Evolutionary conservation across 805 yeast genomes (phyloP).

Genomic region (Maudiozyma saulgeensis): DNA sequence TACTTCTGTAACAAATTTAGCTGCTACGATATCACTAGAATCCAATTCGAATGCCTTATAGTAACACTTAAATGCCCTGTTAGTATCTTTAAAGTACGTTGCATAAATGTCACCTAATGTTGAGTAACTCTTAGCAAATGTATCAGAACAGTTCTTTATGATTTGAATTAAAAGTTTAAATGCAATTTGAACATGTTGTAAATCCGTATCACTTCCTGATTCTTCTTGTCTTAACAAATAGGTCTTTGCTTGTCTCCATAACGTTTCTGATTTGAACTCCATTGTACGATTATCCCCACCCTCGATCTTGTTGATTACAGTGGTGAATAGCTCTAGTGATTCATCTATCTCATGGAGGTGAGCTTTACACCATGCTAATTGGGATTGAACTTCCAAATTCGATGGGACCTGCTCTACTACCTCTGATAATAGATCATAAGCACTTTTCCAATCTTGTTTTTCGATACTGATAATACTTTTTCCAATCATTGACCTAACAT

Average conservation of each 20-base stretch:
- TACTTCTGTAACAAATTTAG: conserved; percentile 59
- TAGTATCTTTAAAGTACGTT: conserved; percentile 45
- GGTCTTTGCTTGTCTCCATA: conserved; percentile 71
- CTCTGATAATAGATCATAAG: conserved; percentile 41
- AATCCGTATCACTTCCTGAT: conserved; percentile 7
- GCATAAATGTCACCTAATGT: conserved; percentile 69
- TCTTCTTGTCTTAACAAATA: conserved; percentile 32
- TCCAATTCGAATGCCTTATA: conserved; percentile 85
- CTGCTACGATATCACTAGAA: conserved; percentile 64
- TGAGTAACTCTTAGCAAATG: conserved; percentile 72
- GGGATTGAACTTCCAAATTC: conserved; percentile 52
- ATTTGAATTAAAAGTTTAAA: conserved; percentile 51
- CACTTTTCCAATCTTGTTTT: conserved; percentile 45
- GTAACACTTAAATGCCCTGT: conserved; percentile 76
- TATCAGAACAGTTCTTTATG: conserved; percentile 51
- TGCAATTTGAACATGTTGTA: conserved; percentile 35
- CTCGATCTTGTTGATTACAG: conserved; percentile 26
- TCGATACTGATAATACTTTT: conserved; percentile 71
- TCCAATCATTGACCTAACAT: conserved; percentile 64
- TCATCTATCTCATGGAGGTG: conserved; percentile 41
- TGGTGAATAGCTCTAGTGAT: conserved; percentile 30
- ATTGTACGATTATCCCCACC: conserved; percentile 46
- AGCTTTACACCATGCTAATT: conserved; percentile 71
- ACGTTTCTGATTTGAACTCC: conserved; percentile 48
- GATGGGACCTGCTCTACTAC: conserved; percentile 43